Percentiles rank a stretch among this genome's conserved stretches.
Conservation (phyloP, 1,284 basidiomycete genomes). For the Cryptococcus jaspeensis region DNA sequence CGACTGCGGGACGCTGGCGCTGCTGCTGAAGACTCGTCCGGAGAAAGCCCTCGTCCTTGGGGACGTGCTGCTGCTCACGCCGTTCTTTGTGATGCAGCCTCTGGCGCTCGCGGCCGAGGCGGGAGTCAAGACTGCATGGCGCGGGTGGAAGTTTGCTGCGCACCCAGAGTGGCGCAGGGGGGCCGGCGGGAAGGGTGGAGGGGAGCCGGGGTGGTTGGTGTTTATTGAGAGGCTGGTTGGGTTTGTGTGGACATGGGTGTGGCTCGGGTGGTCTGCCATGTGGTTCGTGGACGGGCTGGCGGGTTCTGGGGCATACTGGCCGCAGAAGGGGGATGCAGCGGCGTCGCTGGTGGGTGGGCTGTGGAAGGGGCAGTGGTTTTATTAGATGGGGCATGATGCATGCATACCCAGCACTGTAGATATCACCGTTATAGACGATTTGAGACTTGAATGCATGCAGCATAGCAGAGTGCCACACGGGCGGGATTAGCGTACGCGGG, state of each 20-base stretch:
- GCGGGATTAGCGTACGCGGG: neutral
- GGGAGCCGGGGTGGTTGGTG: constrained; percentile 23
- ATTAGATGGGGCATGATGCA: constrained; percentile 8
- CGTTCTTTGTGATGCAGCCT: constrained; percentile 45
- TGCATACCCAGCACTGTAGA: neutral
- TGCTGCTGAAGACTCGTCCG: constrained; percentile 20
- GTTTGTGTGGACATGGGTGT: constrained; percentile 44
- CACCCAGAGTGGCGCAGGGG: constrained; percentile 11
- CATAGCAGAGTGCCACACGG: neutral
- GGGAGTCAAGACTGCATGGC: constrained; percentile 29
- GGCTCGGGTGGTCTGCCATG: constrained; percentile 41
- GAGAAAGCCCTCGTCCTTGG: neutral
- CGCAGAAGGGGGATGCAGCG: constrained; percentile 11
- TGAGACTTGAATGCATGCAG: neutral
- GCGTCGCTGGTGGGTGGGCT: constrained; percentile 27
- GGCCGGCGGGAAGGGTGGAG: neutral
- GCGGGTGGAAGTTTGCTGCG: constrained; percentile 18
- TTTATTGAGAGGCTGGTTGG: constrained; percentile 33
- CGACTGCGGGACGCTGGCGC: constrained; percentile 31
- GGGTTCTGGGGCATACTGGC: constrained; percentile 25
- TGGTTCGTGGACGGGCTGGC: constrained; percentile 39
- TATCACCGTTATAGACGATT: neutral
- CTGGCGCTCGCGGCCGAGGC: constrained; percentile 38
- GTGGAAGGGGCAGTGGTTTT: constrained; percentile 26
- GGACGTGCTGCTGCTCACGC: constrained; percentile 26